Evolutionary conservation across 257 asterid genomes (phyloP).

Genomic region (Misopates orontium): DNA sequence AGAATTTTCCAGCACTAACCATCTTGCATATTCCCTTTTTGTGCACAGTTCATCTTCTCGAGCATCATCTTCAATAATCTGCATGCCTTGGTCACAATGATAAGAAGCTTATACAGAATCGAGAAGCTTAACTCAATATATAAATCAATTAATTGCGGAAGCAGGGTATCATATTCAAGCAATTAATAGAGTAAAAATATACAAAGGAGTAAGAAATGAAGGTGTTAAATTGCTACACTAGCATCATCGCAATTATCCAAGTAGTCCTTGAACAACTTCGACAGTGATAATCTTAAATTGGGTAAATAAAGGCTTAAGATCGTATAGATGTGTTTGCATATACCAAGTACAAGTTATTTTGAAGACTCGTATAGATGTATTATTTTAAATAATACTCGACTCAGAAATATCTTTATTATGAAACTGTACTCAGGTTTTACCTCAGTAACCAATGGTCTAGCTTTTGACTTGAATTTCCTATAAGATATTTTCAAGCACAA

Average conservation of each 20-base stretch:
- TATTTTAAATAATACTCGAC: no score
- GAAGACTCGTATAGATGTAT: no score
- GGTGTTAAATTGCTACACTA: neutral
- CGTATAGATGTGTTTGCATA: neutral
- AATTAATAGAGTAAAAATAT: neutral
- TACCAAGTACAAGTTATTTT: neutral
- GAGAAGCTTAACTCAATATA: slow-evolving; percentile 10
- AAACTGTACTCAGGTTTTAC: neutral
- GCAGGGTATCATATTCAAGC: slow-evolving; percentile 16
- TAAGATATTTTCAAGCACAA: no score
- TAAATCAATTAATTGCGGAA: slow-evolving; percentile 15
- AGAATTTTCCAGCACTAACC: slow-evolving; percentile 68
- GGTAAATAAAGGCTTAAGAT: neutral
- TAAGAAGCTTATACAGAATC: slow-evolving; percentile 37
- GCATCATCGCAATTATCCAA: neutral
- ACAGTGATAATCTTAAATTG: neutral
- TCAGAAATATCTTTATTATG: neutral
- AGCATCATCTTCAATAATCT: slow-evolving; percentile 79
- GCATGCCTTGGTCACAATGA: slow-evolving; percentile 42
- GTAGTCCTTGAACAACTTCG: neutral
- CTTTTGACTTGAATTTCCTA: no score
- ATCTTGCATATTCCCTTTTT: slow-evolving; percentile 87
- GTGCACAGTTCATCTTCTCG: slow-evolving; percentile 81
- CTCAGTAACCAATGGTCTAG: no score
- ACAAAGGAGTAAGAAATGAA: neutral